Percentiles rank a stretch among this genome's conserved stretches.
Evolutionary conservation across 2,329 filamentous ascomycete genomes (phyloP).

Genomic region (Nigrospora sphaerica): DNA sequence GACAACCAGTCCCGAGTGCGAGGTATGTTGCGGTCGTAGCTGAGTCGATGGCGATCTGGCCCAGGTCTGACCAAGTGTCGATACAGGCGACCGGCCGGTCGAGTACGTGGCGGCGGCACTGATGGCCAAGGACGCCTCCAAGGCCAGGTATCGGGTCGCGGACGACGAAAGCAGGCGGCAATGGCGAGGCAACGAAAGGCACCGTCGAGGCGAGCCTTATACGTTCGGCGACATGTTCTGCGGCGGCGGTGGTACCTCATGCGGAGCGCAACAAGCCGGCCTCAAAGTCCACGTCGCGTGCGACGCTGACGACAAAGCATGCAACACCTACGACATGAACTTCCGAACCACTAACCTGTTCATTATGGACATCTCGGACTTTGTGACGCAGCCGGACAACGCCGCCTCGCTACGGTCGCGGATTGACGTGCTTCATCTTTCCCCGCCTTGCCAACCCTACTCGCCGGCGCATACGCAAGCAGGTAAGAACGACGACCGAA

Average conservation of each 20-base stretch:
- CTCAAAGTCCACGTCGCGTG: conserved; percentile 54
- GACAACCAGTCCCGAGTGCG: not conserved
- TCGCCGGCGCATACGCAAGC: conserved; percentile 61
- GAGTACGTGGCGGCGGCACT: conserved; percentile 2
- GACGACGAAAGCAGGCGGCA: not conserved
- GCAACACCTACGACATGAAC: conserved; percentile 50
- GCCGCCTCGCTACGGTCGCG: conserved; percentile 10
- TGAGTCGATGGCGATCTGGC: no score
- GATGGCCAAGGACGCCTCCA: conserved; percentile 10
- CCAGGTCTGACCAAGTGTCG: no score
- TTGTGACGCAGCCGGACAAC: conserved; percentile 29
- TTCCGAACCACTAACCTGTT: conserved; percentile 46
- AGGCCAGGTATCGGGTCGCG: not conserved
- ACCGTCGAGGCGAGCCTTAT: conserved; percentile 29
- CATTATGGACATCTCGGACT: conserved; percentile 37
- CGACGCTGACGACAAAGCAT: conserved; percentile 56
- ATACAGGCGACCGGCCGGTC: not conserved
- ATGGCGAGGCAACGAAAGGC: conserved; percentile 6
- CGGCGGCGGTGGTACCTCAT: conserved; percentile 54
- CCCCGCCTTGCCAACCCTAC: conserved; percentile 71
- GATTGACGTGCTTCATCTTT: conserved; percentile 64
- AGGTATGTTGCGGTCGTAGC: not conserved
- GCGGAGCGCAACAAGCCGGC: conserved; percentile 42
- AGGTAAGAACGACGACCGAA: conserved; percentile 56
- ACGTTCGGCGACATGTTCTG: conserved; percentile 57